A percentile compares a stretch with the other conserved stretches of the same genome.
These are phyloP conservation scores for Fusarium acutatum DNA, from an alignment of 2,329 filamentous ascomycete species.

Conservation along the genomic window DNA sequence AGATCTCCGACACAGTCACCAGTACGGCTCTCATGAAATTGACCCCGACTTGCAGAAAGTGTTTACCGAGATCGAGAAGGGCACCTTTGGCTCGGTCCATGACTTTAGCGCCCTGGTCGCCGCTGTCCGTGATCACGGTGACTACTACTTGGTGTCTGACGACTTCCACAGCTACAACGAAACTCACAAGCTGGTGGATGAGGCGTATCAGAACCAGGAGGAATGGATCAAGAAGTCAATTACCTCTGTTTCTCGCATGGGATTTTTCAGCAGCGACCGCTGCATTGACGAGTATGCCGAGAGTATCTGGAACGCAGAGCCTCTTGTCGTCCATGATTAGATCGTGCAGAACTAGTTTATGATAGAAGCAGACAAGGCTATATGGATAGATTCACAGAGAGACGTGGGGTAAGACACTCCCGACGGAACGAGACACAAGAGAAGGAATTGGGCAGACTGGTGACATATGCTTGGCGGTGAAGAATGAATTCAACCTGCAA, in stretches of 20 bases:
- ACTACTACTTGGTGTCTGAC: slow-evolving; percentile 97
- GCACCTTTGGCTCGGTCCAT: slow-evolving; percentile 80
- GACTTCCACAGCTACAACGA: slow-evolving; percentile 96
- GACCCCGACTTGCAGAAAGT: slow-evolving; percentile 82
- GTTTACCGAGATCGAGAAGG: slow-evolving; percentile 82
- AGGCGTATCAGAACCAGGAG: slow-evolving; percentile 90
- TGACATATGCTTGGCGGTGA: not conserved
- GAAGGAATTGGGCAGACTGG: slow-evolving; percentile 25
- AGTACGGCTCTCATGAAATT: slow-evolving; percentile 80
- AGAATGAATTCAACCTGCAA: not conserved
- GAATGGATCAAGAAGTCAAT: slow-evolving; percentile 94
- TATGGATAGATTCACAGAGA: slow-evolving; percentile 24
- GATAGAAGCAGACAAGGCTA: slow-evolving; percentile 11
- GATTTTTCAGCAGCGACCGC: slow-evolving; percentile 94
- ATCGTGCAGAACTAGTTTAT: not conserved
- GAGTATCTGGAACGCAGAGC: slow-evolving; percentile 96
- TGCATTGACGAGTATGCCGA: slow-evolving; percentile 99
- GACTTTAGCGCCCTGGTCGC: slow-evolving; percentile 85
- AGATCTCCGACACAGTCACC: slow-evolving; percentile 89
- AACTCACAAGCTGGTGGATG: slow-evolving; percentile 90
- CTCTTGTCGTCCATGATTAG: slow-evolving; percentile 62
- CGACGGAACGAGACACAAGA: slow-evolving; percentile 1
- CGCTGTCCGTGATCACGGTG: slow-evolving; percentile 89
- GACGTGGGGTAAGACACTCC: not conserved
- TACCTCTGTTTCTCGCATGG: slow-evolving; percentile 89